phyloP scores from a whole-genome alignment of 2,329 filamentous ascomycete genomes.

The Blastomyces gilchristii region DNA sequence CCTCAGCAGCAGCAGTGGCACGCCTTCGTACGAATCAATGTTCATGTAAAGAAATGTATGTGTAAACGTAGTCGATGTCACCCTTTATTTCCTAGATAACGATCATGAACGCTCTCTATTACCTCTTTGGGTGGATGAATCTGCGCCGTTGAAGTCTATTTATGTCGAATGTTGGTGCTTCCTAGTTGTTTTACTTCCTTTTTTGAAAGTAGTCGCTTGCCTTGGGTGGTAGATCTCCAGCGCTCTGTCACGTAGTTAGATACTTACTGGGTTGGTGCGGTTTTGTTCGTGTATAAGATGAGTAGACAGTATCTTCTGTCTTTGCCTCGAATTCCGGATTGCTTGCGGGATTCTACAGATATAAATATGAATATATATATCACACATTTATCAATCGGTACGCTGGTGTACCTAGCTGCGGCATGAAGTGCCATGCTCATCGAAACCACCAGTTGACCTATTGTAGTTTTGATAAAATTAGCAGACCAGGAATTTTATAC shows the following conservation, averaged over 20 bases:
- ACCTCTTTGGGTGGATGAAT: not conserved
- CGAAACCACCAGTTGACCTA: constrained; percentile 74
- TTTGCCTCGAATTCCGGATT: not conserved
- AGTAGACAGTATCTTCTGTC: not conserved
- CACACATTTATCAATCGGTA: not conserved
- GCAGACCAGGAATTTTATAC: constrained; percentile 10
- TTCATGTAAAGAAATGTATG: not conserved
- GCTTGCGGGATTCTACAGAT: not conserved
- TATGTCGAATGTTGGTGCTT: not conserved
- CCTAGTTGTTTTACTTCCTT: not conserved
- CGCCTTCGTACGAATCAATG: not conserved
- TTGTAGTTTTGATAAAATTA: constrained; percentile 13
- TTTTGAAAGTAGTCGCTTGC: too few relatives aligned
- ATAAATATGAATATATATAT: not conserved
- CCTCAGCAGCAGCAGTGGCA: not conserved
- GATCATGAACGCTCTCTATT: not conserved
- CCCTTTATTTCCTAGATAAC: not conserved
- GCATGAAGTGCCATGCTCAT: constrained; percentile 28
- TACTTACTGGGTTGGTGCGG: not conserved
- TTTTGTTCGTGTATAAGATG: not conserved
- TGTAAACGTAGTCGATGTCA: not conserved
- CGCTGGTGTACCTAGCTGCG: not conserved
- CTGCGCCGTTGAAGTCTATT: not conserved
- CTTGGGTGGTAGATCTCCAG: not conserved
- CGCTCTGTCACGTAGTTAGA: not conserved